phyloP scores from a whole-genome alignment of 306 rosid genomes.

The Trichosanthes truncata region DNA sequence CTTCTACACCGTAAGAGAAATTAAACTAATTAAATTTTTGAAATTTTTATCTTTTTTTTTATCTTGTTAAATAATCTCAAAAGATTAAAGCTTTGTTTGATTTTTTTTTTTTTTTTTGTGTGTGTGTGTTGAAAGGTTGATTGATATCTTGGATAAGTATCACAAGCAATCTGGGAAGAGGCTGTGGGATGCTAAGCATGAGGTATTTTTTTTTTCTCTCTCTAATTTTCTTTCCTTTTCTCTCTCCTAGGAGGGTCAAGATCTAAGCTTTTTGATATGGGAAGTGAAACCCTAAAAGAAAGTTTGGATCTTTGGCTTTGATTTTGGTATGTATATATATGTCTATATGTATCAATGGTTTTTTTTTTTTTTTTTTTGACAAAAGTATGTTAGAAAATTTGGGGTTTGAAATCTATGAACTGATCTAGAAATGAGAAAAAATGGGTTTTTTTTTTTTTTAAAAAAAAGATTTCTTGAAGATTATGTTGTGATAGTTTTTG shows the following conservation, averaged over 20 bases:
- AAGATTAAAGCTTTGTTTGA: not conserved
- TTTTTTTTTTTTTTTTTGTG: not conserved
- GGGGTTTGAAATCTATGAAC: constrained; percentile 21
- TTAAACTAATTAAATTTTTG: not conserved
- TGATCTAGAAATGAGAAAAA: constrained; percentile 60
- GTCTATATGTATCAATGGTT: not conserved
- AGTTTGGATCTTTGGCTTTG: not conserved
- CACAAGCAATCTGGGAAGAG: constrained; percentile 53
- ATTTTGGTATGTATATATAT: not conserved
- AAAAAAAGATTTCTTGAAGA: not conserved
- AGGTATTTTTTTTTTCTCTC: constrained; percentile 32
- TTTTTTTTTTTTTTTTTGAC: constrained; percentile 26
- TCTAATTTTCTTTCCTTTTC: constrained; percentile 8
- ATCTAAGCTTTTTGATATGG: not conserved
- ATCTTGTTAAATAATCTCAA: not conserved
- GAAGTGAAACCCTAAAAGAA: not conserved
- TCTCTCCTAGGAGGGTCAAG: not conserved
- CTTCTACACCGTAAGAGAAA: constrained; percentile 42
- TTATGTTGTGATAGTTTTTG: not conserved
- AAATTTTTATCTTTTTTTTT: not conserved
- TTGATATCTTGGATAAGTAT: constrained; percentile 51
- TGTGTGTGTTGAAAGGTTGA: constrained; percentile 36
- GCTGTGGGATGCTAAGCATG: constrained; percentile 90
- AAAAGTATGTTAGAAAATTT: constrained; percentile 33
- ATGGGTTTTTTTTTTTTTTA: constrained; percentile 7